These are phyloP conservation scores for Mortierella sp. DNA, from an alignment of 371 early-diverging fungal genomes.

Conservation along the genomic window DNA sequence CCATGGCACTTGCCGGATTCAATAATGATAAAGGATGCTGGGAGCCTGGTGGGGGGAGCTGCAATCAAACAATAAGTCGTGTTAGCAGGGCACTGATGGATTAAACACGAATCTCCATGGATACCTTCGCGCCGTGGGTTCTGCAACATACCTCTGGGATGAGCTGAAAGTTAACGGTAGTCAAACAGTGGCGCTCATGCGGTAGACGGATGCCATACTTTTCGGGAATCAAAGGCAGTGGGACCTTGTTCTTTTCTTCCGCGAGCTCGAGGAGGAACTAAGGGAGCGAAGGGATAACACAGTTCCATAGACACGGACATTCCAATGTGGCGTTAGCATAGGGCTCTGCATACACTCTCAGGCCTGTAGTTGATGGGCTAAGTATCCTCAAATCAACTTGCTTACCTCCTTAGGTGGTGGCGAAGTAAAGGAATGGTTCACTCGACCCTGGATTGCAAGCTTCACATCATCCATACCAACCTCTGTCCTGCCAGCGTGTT, in stretches of 20 bases:
- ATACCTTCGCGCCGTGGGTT: too few species aligned
- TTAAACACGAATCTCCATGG: too few species aligned
- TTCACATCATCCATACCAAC: constrained; percentile 93
- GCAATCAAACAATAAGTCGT: not conserved
- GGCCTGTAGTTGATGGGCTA: too few species aligned
- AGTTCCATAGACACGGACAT: too few species aligned
- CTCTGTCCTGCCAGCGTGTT: constrained; percentile 88
- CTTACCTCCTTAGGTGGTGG: constrained; percentile 91
- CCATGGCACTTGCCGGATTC: not conserved
- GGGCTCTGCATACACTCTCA: too few species aligned
- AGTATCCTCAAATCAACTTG: too few species aligned
- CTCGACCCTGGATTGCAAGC: constrained; percentile 91
- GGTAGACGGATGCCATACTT: constrained; percentile 93
- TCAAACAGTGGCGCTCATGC: constrained; percentile 90
- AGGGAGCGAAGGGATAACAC: constrained; percentile 56
- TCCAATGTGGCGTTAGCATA: too few species aligned
- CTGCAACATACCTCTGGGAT: constrained; percentile 79
- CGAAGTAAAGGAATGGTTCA: constrained; percentile 88
- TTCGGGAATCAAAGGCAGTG: constrained; percentile 90
- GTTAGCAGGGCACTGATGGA: too few species aligned
- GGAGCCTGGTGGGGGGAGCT: constrained; percentile 41
- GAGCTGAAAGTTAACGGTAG: constrained; percentile 90
- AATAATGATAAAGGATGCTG: constrained; percentile 2
- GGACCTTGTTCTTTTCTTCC: constrained; percentile 85
- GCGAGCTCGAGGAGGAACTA: constrained; percentile 90